Evolutionary conservation across 1,284 basidiomycete genomes (phyloP).

Genomic region (Mycena citricolor): DNA sequence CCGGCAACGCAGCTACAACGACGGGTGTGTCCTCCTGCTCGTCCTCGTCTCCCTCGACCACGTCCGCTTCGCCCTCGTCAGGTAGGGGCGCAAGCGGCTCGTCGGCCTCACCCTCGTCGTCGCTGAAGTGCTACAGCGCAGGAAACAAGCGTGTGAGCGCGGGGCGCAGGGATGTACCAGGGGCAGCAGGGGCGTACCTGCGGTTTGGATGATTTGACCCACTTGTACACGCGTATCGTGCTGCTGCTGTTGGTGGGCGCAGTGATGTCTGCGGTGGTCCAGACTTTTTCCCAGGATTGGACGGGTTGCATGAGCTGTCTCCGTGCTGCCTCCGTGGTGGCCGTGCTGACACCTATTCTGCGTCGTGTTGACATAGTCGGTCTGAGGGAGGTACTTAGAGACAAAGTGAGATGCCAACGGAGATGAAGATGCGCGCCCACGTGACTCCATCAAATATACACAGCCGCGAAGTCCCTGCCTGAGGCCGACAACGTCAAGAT

Average conservation of each 20-base stretch:
- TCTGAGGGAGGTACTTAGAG: too few species aligned
- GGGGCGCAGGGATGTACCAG: too few species aligned
- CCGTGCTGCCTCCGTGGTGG: slow-evolving; percentile 74
- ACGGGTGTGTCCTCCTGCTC: slow-evolving; percentile 62
- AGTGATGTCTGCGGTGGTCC: slow-evolving; percentile 55
- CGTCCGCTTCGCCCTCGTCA: slow-evolving; percentile 69
- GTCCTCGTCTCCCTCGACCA: slow-evolving; percentile 59
- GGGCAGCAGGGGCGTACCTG: slow-evolving; percentile 49
- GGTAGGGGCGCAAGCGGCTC: slow-evolving; percentile 75
- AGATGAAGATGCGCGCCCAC: too few species aligned
- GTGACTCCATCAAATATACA: too few species aligned
- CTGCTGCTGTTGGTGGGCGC: slow-evolving; percentile 42
- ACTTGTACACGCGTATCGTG: slow-evolving; percentile 65
- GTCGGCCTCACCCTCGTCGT: slow-evolving; percentile 73
- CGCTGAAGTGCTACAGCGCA: slow-evolving; percentile 80
- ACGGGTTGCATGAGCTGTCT: slow-evolving; percentile 81
- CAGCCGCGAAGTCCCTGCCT: too few species aligned
- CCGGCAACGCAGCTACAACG: slow-evolving; percentile 37
- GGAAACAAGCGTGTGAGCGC: too few species aligned
- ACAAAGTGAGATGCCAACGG: too few species aligned
- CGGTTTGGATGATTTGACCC: slow-evolving; percentile 72
- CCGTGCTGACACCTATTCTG: slow-evolving; percentile 71
- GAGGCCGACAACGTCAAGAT: too few species aligned
- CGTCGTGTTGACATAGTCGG: slow-evolving; percentile 68
- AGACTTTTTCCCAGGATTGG: slow-evolving; percentile 73